phyloP scores from a whole-genome alignment of 495 filamentous ascomycete genomes.

The Sphaerosporella brunnea region DNA sequence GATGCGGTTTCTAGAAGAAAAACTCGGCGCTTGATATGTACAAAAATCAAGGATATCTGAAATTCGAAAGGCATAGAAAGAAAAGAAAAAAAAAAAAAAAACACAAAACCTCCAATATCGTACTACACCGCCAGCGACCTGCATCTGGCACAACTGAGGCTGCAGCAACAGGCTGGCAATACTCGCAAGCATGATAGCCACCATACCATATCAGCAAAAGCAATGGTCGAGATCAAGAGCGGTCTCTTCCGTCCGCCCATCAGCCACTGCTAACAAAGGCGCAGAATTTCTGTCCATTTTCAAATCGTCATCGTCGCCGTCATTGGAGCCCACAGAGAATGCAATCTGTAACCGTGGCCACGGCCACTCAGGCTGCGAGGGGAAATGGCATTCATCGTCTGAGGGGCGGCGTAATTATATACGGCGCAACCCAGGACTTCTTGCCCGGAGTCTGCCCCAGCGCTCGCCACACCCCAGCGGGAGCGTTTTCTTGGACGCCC shows the following conservation, averaged over 20 bases:
- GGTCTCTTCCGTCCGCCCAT: slow-evolving; percentile 17
- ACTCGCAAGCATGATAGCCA: slow-evolving; percentile 21
- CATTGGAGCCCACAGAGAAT: background rate
- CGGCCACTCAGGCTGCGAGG: background rate
- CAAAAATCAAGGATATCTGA: too few species aligned
- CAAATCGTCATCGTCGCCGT: too few species aligned
- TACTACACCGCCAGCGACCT: slow-evolving; percentile 14
- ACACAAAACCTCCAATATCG: too few species aligned
- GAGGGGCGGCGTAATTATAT: too few species aligned
- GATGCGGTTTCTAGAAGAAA: too few species aligned
- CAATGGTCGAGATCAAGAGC: slow-evolving; percentile 18
- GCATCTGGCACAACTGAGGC: slow-evolving; percentile 14
- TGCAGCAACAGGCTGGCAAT: slow-evolving; percentile 21
- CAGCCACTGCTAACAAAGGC: too few species aligned
- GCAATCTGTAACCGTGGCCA: slow-evolving; percentile 6
- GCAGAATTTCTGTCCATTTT: too few species aligned
- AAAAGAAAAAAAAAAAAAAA: too few species aligned
- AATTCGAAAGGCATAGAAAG: too few species aligned
- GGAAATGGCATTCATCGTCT: slow-evolving; percentile 10
- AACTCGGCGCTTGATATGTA: too few species aligned
- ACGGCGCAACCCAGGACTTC: too few species aligned
- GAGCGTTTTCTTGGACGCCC: slow-evolving; percentile 13
- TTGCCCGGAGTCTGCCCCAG: slow-evolving; percentile 5
- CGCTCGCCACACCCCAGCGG: slow-evolving; percentile 16
- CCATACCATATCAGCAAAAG: slow-evolving; percentile 19